A percentile compares a stretch with the other conserved stretches of the same genome.
These are phyloP conservation scores for Brasilioporus rufonigricans DNA, from an alignment of 768 basidiomycete genomes.

Conservation along the genomic window DNA sequence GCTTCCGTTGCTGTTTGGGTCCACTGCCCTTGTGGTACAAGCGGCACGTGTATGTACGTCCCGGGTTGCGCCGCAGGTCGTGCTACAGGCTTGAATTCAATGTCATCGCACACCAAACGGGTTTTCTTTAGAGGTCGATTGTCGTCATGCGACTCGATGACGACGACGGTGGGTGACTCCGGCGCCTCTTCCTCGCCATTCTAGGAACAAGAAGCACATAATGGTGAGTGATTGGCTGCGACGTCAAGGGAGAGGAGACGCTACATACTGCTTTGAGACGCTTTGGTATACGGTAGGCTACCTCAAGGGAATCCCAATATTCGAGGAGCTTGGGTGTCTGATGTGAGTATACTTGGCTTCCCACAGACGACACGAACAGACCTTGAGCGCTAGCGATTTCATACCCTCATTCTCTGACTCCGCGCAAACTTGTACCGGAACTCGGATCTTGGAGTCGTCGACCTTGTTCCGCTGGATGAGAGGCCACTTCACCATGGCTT, in stretches of 20 bases:
- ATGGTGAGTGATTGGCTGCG: background rate
- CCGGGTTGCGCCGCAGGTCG: background rate
- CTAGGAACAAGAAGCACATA: slow-evolving; percentile 7
- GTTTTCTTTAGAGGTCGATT: slow-evolving; percentile 32
- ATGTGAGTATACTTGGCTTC: background rate
- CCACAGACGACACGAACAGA: slow-evolving; percentile 28
- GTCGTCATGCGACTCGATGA: slow-evolving; percentile 26
- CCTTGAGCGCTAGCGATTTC: slow-evolving; percentile 60
- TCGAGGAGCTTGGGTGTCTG: slow-evolving; percentile 56
- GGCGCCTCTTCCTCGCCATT: slow-evolving; percentile 31
- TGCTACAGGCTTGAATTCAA: slow-evolving; percentile 17
- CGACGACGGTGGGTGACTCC: slow-evolving; percentile 18
- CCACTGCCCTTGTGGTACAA: background rate
- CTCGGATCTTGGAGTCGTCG: slow-evolving; percentile 73
- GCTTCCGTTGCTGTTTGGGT: background rate
- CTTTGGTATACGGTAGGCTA: slow-evolving; percentile 88
- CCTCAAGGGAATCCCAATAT: slow-evolving; percentile 74
- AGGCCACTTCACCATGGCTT: slow-evolving; percentile 76
- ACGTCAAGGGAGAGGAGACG: background rate
- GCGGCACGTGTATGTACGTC: background rate
- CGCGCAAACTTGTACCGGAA: slow-evolving; percentile 55
- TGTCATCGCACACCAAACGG: slow-evolving; percentile 27
- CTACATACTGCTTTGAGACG: slow-evolving; percentile 45
- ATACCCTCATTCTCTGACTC: slow-evolving; percentile 56
- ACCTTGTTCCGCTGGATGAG: slow-evolving; percentile 87